A percentile compares a stretch with the other conserved stretches of the same genome.
Conservation (phyloP, 2,329 filamentous ascomycete species). For the Hymenoscyphus albidus region DNA sequence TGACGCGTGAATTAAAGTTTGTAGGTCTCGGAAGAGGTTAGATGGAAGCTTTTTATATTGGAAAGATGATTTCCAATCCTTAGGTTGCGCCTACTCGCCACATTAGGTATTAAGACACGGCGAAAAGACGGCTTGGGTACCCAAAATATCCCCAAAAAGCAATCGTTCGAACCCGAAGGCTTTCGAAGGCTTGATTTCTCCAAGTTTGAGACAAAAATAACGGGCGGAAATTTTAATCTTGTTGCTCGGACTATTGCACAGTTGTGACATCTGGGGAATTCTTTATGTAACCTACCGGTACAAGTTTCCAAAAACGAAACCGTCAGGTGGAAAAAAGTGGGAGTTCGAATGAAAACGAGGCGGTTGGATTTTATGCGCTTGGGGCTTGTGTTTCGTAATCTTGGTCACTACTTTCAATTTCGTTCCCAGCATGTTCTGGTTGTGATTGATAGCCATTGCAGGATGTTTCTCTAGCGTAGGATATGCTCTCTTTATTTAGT, state of each 20-base stretch:
- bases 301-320: neutral
- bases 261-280: neutral
- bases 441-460: slow-evolving; percentile 2
- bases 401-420: neutral
- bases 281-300: neutral
- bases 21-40: neutral
- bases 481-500: neutral
- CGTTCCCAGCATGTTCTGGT: neutral
- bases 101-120: neutral
- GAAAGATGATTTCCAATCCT: neutral
- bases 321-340: neutral
- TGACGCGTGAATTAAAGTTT: slow-evolving; percentile 1
- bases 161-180: neutral
- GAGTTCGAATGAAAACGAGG: neutral
- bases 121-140: neutral
- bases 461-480: neutral
- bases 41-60: neutral
- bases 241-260: neutral
- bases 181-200: neutral
- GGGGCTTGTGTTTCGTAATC: neutral
- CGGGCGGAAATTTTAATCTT: neutral
- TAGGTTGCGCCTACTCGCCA: neutral
- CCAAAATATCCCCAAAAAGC: neutral
- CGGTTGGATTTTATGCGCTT: neutral
- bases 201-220: neutral